Evolutionary conservation across 352 stramenopile genomes (phyloP).

Genomic region (Pythium diclinum): DNA sequence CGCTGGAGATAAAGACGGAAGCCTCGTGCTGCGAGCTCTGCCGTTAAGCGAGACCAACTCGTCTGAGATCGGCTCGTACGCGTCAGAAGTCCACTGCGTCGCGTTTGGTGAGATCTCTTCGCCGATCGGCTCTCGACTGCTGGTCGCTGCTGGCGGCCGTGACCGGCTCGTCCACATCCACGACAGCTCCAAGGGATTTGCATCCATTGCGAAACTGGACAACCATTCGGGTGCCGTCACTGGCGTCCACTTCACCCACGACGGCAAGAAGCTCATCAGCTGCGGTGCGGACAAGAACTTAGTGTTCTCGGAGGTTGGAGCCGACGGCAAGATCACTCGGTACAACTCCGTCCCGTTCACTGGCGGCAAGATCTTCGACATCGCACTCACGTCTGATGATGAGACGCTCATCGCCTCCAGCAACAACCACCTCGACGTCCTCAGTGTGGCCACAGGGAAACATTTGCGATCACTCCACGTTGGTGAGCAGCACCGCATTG

Average conservation of each 20-base stretch:
- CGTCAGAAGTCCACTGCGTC: slow-evolving; percentile 72
- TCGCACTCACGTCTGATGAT: slow-evolving; percentile 67
- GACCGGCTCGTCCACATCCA: slow-evolving; percentile 85
- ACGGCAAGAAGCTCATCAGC: slow-evolving; percentile 66
- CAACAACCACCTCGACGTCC: slow-evolving; percentile 82
- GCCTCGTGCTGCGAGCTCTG: slow-evolving; percentile 54
- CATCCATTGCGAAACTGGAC: slow-evolving; percentile 56
- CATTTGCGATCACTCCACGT: slow-evolving; percentile 56
- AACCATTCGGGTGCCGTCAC: slow-evolving; percentile 75
- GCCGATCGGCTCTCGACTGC: slow-evolving; percentile 10
- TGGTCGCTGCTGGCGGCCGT: slow-evolving; percentile 73
- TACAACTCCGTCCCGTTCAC: slow-evolving; percentile 52
- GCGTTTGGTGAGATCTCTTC: slow-evolving; percentile 34
- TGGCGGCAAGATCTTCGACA: slow-evolving; percentile 75
- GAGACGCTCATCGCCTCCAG: slow-evolving; percentile 64
- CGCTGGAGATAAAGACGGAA: slow-evolving; percentile 67
- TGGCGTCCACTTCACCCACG: slow-evolving; percentile 58
- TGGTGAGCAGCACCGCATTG: slow-evolving; percentile 71
- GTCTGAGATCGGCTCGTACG: slow-evolving; percentile 53
- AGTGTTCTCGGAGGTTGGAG: slow-evolving; percentile 49
- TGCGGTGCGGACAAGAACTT: slow-evolving; percentile 70
- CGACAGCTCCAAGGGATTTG: slow-evolving; percentile 42
- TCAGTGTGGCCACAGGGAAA: slow-evolving; percentile 59
- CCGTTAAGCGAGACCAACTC: slow-evolving; percentile 28
- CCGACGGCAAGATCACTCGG: slow-evolving; percentile 35